Evolutionary conservation across 108 stramenopile genomes (phyloP).

Genomic region (Discostella pseudostelligera): DNA sequence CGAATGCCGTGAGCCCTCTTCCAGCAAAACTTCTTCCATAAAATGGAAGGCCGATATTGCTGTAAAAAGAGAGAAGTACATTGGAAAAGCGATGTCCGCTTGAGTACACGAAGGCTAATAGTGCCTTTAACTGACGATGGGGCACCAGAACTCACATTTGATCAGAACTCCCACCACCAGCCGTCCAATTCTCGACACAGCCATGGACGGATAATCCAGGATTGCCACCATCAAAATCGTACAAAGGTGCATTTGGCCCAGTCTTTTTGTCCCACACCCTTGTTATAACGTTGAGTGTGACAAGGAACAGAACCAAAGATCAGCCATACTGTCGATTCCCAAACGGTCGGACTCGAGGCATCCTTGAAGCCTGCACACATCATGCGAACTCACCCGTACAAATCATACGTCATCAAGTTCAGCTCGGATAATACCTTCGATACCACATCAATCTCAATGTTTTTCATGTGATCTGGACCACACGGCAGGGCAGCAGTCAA

Average conservation of each 20-base stretch:
- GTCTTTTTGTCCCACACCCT: slow-evolving; percentile 11
- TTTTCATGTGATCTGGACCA: slow-evolving; percentile 25
- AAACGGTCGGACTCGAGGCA: too few relatives aligned
- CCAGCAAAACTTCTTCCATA: slow-evolving; percentile 33
- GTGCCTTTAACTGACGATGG: too few relatives aligned
- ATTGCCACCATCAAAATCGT: slow-evolving; percentile 16
- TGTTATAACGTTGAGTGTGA: slow-evolving; percentile 7
- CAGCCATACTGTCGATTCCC: too few relatives aligned
- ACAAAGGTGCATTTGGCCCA: slow-evolving; percentile 34
- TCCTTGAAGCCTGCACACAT: not conserved
- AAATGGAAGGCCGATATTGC: slow-evolving; percentile 26
- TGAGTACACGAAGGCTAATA: not conserved
- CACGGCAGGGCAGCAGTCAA: slow-evolving; percentile 46
- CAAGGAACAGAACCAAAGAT: not conserved
- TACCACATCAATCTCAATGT: slow-evolving; percentile 21
- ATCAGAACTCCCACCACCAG: slow-evolving; percentile 9
- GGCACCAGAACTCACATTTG: slow-evolving; percentile 10
- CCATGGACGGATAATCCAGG: slow-evolving; percentile 16
- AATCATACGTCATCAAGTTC: slow-evolving; percentile 45
- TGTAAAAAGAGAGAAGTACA: not conserved
- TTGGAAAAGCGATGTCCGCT: too few relatives aligned
- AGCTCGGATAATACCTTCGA: slow-evolving; percentile 21
- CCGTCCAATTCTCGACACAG: slow-evolving; percentile 36
- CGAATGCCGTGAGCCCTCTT: slow-evolving; percentile 19
- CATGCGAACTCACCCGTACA: not conserved